Evolutionary conservation across 441 rosid species (phyloP).

Genomic region (Iberis amara): DNA sequence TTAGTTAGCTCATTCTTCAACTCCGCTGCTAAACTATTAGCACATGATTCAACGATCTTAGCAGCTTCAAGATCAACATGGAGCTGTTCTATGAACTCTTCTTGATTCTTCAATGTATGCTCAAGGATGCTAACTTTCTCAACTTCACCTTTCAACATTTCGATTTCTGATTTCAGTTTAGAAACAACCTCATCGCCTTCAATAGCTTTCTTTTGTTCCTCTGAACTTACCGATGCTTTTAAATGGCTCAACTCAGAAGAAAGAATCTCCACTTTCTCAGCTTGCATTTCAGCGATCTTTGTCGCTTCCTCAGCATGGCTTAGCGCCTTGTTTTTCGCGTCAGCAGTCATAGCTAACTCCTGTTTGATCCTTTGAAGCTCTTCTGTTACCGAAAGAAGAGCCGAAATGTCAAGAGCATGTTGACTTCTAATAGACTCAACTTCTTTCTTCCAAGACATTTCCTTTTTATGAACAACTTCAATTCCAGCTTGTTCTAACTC

Average conservation of each 20-base stretch:
- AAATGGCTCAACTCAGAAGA: conserved; percentile 54
- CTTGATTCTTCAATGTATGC: conserved; percentile 49
- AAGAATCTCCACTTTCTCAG: conserved; percentile 65
- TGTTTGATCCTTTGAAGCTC: conserved; percentile 72
- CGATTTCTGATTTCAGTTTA: conserved; percentile 55
- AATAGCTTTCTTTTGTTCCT: conserved; percentile 38
- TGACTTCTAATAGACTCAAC: conserved; percentile 66
- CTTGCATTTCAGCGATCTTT: conserved; percentile 81
- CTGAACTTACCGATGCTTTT: conserved; percentile 56
- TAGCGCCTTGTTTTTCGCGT: conserved; percentile 79
- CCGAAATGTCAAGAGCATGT: conserved; percentile 71
- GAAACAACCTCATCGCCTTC: conserved; percentile 44
- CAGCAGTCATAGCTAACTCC: conserved; percentile 70
- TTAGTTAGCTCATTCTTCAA: conserved; percentile 52
- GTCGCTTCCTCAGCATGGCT: conserved; percentile 86
- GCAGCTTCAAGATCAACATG: conserved; percentile 83
- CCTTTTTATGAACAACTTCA: conserved; percentile 70
- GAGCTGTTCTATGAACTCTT: conserved; percentile 64
- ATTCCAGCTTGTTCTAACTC: conserved; percentile 84
- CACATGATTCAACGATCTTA: conserved; percentile 75
- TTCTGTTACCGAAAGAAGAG: conserved; percentile 65
- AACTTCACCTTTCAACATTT: conserved; percentile 50
- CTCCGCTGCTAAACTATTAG: conserved; percentile 57
- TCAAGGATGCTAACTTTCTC: conserved; percentile 42
- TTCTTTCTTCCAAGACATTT: conserved; percentile 72